A percentile compares a stretch with the other conserved stretches of the same genome.
Conservation (phyloP, 2,329 filamentous ascomycete species). For the Gaeumannomyces tritici region DNA sequence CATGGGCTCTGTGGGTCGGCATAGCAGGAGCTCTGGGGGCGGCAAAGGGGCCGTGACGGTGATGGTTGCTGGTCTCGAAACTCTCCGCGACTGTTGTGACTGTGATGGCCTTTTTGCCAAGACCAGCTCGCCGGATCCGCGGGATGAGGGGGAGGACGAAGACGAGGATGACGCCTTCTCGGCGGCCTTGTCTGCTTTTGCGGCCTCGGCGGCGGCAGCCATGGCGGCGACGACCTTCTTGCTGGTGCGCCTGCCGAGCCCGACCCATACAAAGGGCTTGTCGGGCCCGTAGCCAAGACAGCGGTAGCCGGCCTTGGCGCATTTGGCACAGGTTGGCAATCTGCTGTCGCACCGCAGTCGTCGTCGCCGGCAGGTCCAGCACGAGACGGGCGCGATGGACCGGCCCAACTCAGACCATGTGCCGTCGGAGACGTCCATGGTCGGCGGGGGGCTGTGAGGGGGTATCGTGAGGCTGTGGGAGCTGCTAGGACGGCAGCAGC, state of each 20-base stretch:
- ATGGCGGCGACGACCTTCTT: slow-evolving; percentile 6
- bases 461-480: neutral
- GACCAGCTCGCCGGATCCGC: neutral
- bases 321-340: slow-evolving; percentile 8
- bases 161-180: neutral
- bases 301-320: slow-evolving; percentile 4
- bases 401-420: slow-evolving; percentile 1
- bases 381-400: slow-evolving; percentile 1
- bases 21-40: neutral
- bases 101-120: neutral
- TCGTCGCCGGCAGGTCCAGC: slow-evolving; percentile 9
- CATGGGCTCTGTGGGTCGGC: neutral
- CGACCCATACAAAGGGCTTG: slow-evolving; percentile 7
- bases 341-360: slow-evolving; percentile 8
- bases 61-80: neutral
- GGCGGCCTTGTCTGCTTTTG: neutral
- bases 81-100: neutral
- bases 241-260: slow-evolving; percentile 4
- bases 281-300: slow-evolving; percentile 5
- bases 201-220: neutral
- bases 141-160: neutral
- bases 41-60: neutral
- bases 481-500: neutral
- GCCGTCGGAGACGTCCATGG: slow-evolving; percentile 1
- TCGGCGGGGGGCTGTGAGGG: neutral